Conservation (phyloP, 202 grass and related monocot species). For the Zizania palustris region DNA sequence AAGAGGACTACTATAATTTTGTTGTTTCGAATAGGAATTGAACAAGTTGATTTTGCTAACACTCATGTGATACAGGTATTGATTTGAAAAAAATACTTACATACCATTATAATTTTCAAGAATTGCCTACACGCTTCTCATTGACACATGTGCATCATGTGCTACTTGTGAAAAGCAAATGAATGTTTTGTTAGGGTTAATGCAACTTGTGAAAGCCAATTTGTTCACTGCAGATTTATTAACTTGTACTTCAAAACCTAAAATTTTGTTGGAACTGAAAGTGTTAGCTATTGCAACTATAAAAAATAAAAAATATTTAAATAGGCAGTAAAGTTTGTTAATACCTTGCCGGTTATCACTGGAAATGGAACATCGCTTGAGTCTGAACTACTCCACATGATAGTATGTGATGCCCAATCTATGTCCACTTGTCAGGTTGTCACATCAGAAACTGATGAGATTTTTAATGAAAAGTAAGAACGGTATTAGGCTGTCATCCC, state of each 20-base stretch:
- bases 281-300: background rate
- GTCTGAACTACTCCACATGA: background rate
- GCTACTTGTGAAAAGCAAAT: background rate
- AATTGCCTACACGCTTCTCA: too few species aligned
- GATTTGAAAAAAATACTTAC: too few species aligned
- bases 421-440: background rate
- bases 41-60: constrained; percentile 29
- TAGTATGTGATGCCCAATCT: background rate
- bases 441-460: background rate
- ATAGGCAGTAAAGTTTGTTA: background rate
- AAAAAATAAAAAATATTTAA: background rate
- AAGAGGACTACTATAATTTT: constrained; percentile 78
- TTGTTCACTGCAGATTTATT: background rate
- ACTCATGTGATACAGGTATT: constrained; percentile 41
- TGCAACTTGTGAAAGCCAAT: background rate
- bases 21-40: constrained; percentile 61
- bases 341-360: background rate
- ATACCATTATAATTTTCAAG: too few species aligned
- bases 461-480: background rate
- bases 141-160: background rate
- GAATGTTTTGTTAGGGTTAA: background rate
- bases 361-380: constrained; percentile 2
- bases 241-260: constrained; percentile 26
- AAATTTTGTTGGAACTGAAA: constrained; percentile 9
- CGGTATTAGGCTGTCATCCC: background rate